Evolutionary conservation across 805 yeast genomes (phyloP), one percentile per base, ranked within the genome.

Genomic region (Naumovozyma castellii): DNA sequence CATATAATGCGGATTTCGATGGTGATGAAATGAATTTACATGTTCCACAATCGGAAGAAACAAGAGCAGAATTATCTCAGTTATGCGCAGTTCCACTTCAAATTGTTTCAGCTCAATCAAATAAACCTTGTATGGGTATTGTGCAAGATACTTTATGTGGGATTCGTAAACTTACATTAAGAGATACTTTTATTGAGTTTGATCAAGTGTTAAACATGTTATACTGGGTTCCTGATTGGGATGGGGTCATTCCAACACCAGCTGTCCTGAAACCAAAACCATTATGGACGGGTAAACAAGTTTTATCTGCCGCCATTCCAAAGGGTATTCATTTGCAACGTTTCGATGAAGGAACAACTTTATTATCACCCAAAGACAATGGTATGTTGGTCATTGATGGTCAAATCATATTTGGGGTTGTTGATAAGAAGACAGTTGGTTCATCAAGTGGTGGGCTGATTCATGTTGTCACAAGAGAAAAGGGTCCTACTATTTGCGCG

Each of bases 1-100:
- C 99, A n/a, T 92, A 92, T 66, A 92, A 92, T 68, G 99, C 99
- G 35, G 99, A 92, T 81, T 92, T 92, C 71, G 99, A 92, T 70
- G 99, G 99, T 73, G 99, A 92, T 66, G 99, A 92, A 68, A 92
- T 92, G 99, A 92, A 92, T 67, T 81, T 92, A 68, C 99, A 92
- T 59, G 98, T 90, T 51, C 98, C 99, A 3, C 99, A 92, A 63
- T 84, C 96, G 6, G 95, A 88, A 48, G 99, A 92, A 64, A 88
- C 98, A 0, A 77, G 97, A 59, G 96, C 98, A 1, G 99, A 92
- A 65, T 71, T 92, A 48, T 81, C 90, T 25, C 92, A 90, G 61
- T 76, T 92, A 54, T 87, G 97, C 67, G 95, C 97, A 3, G 99
- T 92, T 39, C 98, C 98, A 6, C 71, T 88, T 42, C 98, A 92